These are phyloP conservation scores for Psidium guajava DNA, from an alignment of 345 rosid genomes.

Conservation along the genomic window DNA sequence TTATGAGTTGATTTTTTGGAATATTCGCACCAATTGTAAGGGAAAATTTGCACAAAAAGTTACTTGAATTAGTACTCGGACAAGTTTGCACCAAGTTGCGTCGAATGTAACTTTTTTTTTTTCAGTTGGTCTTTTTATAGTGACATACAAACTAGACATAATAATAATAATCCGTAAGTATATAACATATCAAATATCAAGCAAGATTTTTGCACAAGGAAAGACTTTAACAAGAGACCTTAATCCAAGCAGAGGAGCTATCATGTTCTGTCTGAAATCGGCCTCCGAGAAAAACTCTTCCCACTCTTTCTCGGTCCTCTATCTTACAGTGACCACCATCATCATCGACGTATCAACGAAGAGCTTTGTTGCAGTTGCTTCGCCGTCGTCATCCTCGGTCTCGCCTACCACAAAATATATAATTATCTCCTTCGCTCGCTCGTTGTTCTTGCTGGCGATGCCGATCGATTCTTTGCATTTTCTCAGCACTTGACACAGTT, in stretches of 20 bases:
- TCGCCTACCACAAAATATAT: slow-evolving; percentile 4
- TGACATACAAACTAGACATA: neutral
- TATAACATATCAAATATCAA: neutral
- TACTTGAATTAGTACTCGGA: neutral
- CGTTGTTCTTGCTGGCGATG: neutral
- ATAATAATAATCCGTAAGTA: neutral
- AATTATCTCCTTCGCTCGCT: slow-evolving; percentile 8
- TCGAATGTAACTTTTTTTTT: neutral
- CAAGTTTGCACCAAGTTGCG: neutral
- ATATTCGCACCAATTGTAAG: too few species aligned
- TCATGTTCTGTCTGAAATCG: slow-evolving; percentile 20
- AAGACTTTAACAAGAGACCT: slow-evolving; percentile 31
- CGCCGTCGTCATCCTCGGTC: neutral
- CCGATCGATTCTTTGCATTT: slow-evolving; percentile 23
- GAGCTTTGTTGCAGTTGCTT: slow-evolving; percentile 16
- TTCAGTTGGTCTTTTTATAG: neutral
- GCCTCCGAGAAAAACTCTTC: slow-evolving; percentile 9
- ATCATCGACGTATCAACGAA: slow-evolving; percentile 32
- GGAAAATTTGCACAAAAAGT: too few species aligned
- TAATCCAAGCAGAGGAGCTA: slow-evolving; percentile 18
- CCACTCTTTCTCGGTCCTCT: slow-evolving; percentile 22
- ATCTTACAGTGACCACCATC: slow-evolving; percentile 7
- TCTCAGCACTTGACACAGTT: slow-evolving; percentile 28
- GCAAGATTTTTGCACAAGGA: neutral
- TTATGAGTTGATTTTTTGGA: too few species aligned